Evolutionary conservation across 208 protist species (phyloP), one percentile per base, ranked within the genome.

Genomic region (Tritrichomonas foetus): DNA sequence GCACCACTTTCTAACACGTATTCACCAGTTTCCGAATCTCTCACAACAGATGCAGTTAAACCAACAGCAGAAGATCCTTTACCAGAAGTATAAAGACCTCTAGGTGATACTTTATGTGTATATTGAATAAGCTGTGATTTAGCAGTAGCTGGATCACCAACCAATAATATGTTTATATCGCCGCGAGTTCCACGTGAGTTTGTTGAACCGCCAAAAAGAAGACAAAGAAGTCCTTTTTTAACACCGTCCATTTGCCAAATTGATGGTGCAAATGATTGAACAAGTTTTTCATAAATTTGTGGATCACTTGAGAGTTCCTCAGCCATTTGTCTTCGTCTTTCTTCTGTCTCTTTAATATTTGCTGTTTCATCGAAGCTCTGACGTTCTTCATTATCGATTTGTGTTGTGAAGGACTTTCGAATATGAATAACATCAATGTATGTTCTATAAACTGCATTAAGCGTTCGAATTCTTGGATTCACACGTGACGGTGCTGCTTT

Each of bases 71-170:
- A 98, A 89, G 96, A 98, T 44, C 98, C 99, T 94, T 99, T 99
- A 89, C 99, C 99, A 61, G 97, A 98, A 0, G 99, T 99, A 96
- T 99, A 99, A 44, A 99, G 97, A 39, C 98, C 98, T 66, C 98
- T 97, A 57, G 99, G 98, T 0, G 98, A 97, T 47, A 99, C 97
- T 94, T 99, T 97, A 94, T 99, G 97, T 33, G 99, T 98, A 94
- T 98, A 98, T 22, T 97, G 97, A 0, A 99, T 96, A n/a, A 99
- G 96, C 96, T 99, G 99, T 50, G 98, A 99, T 96, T 99, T 99
- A 57, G 97, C 97, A n/a, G 99, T 98, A 95, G 98, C 99, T 39
- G 99, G 99, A 95, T 99, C 99, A 50, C 99, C 99, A 95, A 98
- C 98, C 0, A 99, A 95, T 55, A 99, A 97, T 55, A 99, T 97